These are phyloP conservation scores for Ascodesmis nigricans DNA, from an alignment of 495 filamentous ascomycete species.

Conservation along the genomic window DNA sequence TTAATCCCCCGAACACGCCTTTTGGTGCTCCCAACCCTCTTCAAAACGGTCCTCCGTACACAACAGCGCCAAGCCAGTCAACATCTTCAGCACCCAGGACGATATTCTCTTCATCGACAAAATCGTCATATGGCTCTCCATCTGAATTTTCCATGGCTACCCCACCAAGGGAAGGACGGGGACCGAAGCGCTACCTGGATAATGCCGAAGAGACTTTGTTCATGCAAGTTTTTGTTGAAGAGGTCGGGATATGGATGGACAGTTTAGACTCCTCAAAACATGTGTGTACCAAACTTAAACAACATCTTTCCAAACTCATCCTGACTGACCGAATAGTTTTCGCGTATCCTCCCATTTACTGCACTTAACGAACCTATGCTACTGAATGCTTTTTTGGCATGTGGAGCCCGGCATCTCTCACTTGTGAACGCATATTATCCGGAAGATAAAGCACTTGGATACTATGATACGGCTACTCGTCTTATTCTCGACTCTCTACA, in stretches of 20 bases:
- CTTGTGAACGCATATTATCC: constrained; percentile 46
- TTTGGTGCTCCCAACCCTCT: too few relatives aligned
- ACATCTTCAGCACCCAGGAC: too few relatives aligned
- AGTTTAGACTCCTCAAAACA: constrained; percentile 70
- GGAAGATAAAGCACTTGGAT: constrained; percentile 55
- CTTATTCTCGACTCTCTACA: constrained; percentile 50
- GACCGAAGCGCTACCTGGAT: constrained; percentile 39
- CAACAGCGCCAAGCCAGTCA: too few relatives aligned
- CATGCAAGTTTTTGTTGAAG: constrained; percentile 79
- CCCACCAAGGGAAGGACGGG: too few relatives aligned
- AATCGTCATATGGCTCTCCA: too few relatives aligned
- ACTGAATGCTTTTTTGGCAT: constrained; percentile 76
- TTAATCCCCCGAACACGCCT: too few relatives aligned
- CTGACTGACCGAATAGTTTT: constrained; percentile 34
- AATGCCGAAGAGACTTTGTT: constrained; percentile 56
- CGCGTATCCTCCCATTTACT: constrained; percentile 56
- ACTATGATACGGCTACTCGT: constrained; percentile 63
- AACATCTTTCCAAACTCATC: background rate
- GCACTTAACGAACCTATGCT: constrained; percentile 70
- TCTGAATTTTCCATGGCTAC: too few relatives aligned
- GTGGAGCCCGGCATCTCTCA: constrained; percentile 61
- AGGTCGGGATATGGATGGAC: constrained; percentile 90
- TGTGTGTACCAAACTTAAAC: constrained; percentile 28
- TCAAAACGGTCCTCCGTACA: too few relatives aligned
- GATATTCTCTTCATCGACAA: too few relatives aligned